phyloP scores from a whole-genome alignment of 2,329 filamentous ascomycete genomes.

The Blumeria graminis region DNA sequence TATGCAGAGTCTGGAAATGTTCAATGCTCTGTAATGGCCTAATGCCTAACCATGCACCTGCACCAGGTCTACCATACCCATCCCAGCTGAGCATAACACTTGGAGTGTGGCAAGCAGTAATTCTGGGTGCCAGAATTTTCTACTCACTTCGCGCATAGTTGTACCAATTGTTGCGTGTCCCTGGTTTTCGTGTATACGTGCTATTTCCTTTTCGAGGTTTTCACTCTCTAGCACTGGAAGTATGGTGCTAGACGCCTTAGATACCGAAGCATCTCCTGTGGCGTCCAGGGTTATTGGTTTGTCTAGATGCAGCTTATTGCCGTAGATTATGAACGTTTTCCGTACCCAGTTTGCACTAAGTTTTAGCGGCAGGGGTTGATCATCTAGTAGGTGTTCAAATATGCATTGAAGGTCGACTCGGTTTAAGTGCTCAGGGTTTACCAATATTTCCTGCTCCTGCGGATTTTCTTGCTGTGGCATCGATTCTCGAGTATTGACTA shows the following conservation, averaged over 20 bases:
- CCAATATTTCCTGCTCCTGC: neutral
- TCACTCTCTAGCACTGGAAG: neutral
- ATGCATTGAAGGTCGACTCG: neutral
- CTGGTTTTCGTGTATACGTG: neutral
- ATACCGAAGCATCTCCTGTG: neutral
- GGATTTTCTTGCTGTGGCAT: neutral
- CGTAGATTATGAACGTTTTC: neutral
- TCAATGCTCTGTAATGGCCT: too few relatives aligned
- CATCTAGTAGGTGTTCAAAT: neutral
- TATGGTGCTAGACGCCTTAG: neutral
- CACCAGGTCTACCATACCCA: too few relatives aligned
- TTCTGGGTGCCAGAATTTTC: neutral
- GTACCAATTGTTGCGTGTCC: neutral
- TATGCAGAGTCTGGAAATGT: too few relatives aligned
- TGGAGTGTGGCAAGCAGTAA: neutral
- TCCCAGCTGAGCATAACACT: neutral
- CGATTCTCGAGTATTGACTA: too few relatives aligned
- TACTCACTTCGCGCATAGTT: neutral
- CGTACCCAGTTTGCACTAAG: neutral
- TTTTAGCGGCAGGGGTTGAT: neutral
- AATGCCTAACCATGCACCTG: too few relatives aligned
- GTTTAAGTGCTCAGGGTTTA: neutral
- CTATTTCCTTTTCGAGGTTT: neutral
- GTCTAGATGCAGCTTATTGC: neutral
- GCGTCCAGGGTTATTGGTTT: neutral